These are phyloP conservation scores for Naganishia kalamii DNA, from an alignment of 768 basidiomycete genomes.

Conservation along the genomic window DNA sequence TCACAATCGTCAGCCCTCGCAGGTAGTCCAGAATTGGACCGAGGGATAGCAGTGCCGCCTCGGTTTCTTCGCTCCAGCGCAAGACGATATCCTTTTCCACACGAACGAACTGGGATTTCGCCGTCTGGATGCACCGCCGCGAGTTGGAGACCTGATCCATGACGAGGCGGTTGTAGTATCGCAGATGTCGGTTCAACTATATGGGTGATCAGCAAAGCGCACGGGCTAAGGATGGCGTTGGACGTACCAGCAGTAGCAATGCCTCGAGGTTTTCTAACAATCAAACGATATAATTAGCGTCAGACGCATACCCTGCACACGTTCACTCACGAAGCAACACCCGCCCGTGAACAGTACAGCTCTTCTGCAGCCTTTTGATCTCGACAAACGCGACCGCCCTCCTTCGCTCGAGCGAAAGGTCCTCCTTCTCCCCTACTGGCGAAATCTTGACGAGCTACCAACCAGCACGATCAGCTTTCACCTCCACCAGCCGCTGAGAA, in stretches of 20 bases:
- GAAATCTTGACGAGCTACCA: constrained; percentile 1
- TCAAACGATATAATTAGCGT: background rate
- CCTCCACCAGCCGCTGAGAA: too few species aligned
- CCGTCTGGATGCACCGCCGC: constrained; percentile 14
- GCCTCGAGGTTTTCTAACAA: constrained; percentile 17
- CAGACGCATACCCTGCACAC: background rate
- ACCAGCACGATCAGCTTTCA: too few species aligned
- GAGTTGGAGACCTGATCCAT: constrained; percentile 13
- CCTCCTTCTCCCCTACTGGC: constrained; percentile 8
- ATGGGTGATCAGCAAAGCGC: background rate
- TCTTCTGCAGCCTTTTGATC: constrained; percentile 7
- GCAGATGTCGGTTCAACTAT: constrained; percentile 17
- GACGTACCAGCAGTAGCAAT: constrained; percentile 13
- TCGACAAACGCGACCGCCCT: background rate
- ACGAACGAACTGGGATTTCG: constrained; percentile 16
- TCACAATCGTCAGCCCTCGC: background rate
- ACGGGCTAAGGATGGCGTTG: background rate
- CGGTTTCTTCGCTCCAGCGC: constrained; percentile 14
- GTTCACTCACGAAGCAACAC: constrained; percentile 16
- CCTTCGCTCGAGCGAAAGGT: background rate
- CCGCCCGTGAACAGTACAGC: background rate
- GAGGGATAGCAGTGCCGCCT: background rate
- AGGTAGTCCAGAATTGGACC: constrained; percentile 1
- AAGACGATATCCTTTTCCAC: constrained; percentile 23
- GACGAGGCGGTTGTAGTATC: constrained; percentile 19